A percentile compares a stretch with the other conserved stretches of the same genome.
Evolutionary conservation across 805 yeast genomes (phyloP).

Genomic region (Wickerhamiella australiensis): DNA sequence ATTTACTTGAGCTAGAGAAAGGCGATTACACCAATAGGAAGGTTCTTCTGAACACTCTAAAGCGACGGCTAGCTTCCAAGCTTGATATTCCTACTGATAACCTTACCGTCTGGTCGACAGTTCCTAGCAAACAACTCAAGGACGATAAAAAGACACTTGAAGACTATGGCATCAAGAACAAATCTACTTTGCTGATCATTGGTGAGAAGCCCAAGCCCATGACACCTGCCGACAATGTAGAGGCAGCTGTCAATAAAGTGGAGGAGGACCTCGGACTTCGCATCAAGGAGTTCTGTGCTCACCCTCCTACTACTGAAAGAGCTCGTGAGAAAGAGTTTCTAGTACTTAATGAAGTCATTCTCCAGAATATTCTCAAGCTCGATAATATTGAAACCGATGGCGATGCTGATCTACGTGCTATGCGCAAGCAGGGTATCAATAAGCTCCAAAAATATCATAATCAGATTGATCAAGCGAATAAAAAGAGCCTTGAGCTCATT

Average conservation of each 20-base stretch:
- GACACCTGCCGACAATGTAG: constrained; percentile 7
- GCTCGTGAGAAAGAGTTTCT: constrained; percentile 25
- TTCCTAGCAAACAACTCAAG: constrained; percentile 18
- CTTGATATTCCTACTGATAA: constrained; percentile 35
- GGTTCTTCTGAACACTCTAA: constrained; percentile 49
- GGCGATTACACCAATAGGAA: constrained; percentile 45
- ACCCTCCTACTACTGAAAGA: constrained; percentile 19
- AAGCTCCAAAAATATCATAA: constrained; percentile 26
- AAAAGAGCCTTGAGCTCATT: not conserved
- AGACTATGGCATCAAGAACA: constrained; percentile 18
- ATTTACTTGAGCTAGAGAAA: constrained; percentile 19
- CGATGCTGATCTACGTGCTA: constrained; percentile 25
- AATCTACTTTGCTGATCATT: constrained; percentile 20
- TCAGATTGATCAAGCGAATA: constrained; percentile 23
- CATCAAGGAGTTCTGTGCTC: constrained; percentile 18
- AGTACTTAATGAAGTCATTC: constrained; percentile 26
- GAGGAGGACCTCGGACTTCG: constrained; percentile 23
- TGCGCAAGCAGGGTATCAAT: constrained; percentile 28
- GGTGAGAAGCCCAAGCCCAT: constrained; percentile 5
- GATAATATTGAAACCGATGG: constrained; percentile 29
- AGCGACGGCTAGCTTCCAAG: constrained; percentile 43
- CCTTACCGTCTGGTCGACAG: constrained; percentile 16
- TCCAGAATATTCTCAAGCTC: constrained; percentile 27
- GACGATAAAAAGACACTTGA: constrained; percentile 16
- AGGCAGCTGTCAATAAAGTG: constrained; percentile 20